Evolutionary conservation across 2,329 filamentous ascomycete species (phyloP), one percentile per base, ranked within the genome.

Genomic region (Parasarocladium wereldwijsianum): DNA sequence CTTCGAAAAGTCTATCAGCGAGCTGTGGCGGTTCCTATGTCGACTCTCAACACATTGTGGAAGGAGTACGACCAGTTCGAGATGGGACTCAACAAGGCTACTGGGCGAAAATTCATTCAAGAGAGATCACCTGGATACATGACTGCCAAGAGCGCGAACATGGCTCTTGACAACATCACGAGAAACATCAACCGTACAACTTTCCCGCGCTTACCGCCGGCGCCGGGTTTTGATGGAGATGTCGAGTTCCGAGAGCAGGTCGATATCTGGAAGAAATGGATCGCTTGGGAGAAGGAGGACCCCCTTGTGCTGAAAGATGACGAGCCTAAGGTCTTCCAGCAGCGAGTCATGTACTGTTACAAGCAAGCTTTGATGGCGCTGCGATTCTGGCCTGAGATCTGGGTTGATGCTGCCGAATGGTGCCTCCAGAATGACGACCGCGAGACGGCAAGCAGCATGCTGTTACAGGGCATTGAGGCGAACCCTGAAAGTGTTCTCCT

Each of bases 41-140:
- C 77, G 32, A 79, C 78, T 18, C 72, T 93, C 28, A 82, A 87
- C 45, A 70, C 68, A 31, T 59, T 98, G 10, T 98, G 90, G 92
- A 93, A 92, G 50, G 87, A 98, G 46, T 98, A 98, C 47, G 86
- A 96, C 50, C 76, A 82, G 41, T 98, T 98, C 46, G 90, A 98
- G 55, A 85, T 90, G 70, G 73, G 77, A 5, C 56, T 94, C 34
- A 94, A 94, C 60, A 96, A 93, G 54, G 71, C 84, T 40, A 92
- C 85, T 24, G 90, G 84, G 24, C 82, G 87, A 15, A 96, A 96
- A 54, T 86, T 93, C 41, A 67, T 98, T 4, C 85, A 93, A 48
- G 90, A 98, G 46, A 77, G 80, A 36, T 94, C 87, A 0, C 80
- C 87, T 2, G 72, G 79, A 3, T 98, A 96, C 52, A 93, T 98